Percentiles rank a stretch among this genome's conserved stretches.
Evolutionary conservation across 1,284 basidiomycete species (phyloP).

Genomic region (Ceratobasidium sp.): DNA sequence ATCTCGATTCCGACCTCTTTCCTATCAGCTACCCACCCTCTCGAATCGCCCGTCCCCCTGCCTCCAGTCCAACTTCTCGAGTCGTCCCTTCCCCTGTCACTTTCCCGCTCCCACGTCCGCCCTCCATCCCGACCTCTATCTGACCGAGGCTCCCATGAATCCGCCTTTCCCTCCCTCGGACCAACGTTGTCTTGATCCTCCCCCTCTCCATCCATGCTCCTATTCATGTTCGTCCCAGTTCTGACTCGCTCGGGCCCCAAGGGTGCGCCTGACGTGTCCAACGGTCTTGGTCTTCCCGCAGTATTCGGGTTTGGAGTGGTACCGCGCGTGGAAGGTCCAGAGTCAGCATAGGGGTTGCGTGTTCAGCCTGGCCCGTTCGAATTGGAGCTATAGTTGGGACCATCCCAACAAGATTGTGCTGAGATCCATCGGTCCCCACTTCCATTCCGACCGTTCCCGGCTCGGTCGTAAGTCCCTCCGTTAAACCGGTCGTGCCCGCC

Average conservation of each 20-base stretch:
- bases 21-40: too few species aligned
- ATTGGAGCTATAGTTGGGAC: not conserved
- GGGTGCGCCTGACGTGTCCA: constrained; percentile 23
- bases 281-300: not conserved
- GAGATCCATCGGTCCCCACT: too few species aligned
- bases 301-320: not conserved
- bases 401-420: too few species aligned
- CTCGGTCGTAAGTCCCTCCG: not conserved
- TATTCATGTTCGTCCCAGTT: not conserved
- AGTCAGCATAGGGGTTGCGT: constrained; percentile 15
- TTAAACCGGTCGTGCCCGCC: not conserved
- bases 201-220: not conserved
- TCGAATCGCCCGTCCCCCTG: not conserved
- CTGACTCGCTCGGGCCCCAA: constrained; percentile 9
- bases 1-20: too few species aligned
- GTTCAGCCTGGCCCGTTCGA: not conserved
- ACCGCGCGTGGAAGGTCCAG: not conserved
- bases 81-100: not conserved
- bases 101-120: not conserved
- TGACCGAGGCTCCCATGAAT: not conserved
- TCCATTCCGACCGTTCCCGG: not conserved
- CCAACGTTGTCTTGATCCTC: not conserved
- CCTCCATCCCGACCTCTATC: not conserved
- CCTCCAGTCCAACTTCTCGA: not conserved
- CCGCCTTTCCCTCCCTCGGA: not conserved